phyloP scores from a whole-genome alignment of 2,329 filamentous ascomycete genomes.

The Cladophialophora exuberans region DNA sequence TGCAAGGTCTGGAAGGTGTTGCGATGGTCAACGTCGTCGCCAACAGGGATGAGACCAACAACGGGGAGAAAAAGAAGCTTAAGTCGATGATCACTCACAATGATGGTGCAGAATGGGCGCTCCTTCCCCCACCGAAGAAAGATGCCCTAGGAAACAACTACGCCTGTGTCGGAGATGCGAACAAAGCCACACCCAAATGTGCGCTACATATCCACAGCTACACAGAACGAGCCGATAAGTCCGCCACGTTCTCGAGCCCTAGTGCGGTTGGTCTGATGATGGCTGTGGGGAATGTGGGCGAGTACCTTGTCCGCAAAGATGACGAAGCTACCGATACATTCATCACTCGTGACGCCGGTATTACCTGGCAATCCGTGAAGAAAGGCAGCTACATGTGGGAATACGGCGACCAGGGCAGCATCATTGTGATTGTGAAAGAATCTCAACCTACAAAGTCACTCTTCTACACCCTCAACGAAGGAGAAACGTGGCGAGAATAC shows the following conservation, averaged over 20 bases:
- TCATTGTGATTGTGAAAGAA: slow-evolving; percentile 83
- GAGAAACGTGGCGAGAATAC: slow-evolving; percentile 75
- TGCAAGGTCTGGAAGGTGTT: slow-evolving; percentile 88
- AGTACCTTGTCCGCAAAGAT: slow-evolving; percentile 65
- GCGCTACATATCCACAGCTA: slow-evolving; percentile 93
- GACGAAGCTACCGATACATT: slow-evolving; percentile 88
- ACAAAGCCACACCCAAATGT: slow-evolving; percentile 65
- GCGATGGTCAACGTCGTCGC: slow-evolving; percentile 82
- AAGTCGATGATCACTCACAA: slow-evolving; percentile 95
- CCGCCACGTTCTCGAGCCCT: slow-evolving; percentile 84
- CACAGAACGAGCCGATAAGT: slow-evolving; percentile 81
- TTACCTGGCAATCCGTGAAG: slow-evolving; percentile 82
- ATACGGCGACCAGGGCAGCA: slow-evolving; percentile 91
- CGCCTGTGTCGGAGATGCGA: slow-evolving; percentile 64
- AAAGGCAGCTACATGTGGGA: slow-evolving; percentile 92
- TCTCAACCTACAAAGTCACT: slow-evolving; percentile 67
- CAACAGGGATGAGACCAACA: slow-evolving; percentile 68
- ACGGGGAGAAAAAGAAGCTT: slow-evolving; percentile 73
- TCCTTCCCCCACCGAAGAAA: slow-evolving; percentile 70
- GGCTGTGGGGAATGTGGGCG: slow-evolving; percentile 87
- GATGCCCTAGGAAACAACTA: slow-evolving; percentile 74
- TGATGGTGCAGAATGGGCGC: slow-evolving; percentile 85
- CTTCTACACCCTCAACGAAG: slow-evolving; percentile 80
- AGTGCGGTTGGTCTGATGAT: slow-evolving; percentile 91
- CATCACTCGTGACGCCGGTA: slow-evolving; percentile 86